Conservation (phyloP, 441 rosid species). For the Pelargonium fulgidum region DNA sequence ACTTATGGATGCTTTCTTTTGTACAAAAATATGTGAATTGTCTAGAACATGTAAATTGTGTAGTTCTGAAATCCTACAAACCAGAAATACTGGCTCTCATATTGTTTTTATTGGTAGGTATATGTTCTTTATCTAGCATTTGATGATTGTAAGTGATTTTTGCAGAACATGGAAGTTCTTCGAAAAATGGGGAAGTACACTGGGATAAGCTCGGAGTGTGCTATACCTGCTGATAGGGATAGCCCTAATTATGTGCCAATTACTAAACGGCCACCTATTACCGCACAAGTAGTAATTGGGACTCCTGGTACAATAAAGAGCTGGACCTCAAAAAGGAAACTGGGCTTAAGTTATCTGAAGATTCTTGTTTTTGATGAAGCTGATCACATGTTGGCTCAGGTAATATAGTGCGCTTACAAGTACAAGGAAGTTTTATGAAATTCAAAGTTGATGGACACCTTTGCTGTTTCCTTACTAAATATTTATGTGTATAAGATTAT, state of each 20-base stretch:
- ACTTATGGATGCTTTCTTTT: too few relatives aligned
- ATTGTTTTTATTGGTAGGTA: not conserved
- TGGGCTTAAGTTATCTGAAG: constrained; percentile 44
- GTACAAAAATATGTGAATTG: not conserved
- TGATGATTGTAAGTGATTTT: constrained; percentile 12
- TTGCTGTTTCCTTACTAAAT: too few relatives aligned
- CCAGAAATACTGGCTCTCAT: too few relatives aligned
- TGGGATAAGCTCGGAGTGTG: constrained; percentile 63
- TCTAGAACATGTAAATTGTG: not conserved
- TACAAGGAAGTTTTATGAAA: too few relatives aligned
- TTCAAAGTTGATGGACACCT: too few relatives aligned
- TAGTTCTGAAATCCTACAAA: not conserved
- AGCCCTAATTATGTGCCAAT: constrained; percentile 29
- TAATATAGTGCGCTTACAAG: constrained; percentile 18
- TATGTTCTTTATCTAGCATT: not conserved
- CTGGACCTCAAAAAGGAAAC: constrained; percentile 55
- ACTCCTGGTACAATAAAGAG: constrained; percentile 90
- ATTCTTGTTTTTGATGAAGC: constrained; percentile 98
- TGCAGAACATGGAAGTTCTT: constrained; percentile 87
- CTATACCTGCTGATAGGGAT: constrained; percentile 52
- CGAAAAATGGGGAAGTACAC: constrained; percentile 85
- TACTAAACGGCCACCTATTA: constrained; percentile 35
- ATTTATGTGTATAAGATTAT: too few relatives aligned
- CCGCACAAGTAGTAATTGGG: constrained; percentile 82
- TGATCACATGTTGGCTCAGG: constrained; percentile 95